Evolutionary conservation across 257 asterid genomes (phyloP).

Genomic region (Eucommia ulmoides): DNA sequence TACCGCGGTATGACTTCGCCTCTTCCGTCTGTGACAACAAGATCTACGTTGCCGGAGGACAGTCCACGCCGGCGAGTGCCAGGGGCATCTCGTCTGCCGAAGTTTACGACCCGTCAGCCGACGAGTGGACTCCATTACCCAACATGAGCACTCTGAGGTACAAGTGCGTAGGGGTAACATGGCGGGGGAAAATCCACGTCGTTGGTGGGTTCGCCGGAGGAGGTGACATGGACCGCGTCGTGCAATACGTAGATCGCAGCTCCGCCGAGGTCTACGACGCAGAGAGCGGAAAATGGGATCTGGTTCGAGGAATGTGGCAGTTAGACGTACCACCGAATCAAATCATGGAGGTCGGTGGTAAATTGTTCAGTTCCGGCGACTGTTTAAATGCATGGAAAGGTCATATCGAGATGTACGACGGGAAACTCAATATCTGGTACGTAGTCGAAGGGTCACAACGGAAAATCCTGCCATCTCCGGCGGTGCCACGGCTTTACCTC

Average conservation of each 20-base stretch:
- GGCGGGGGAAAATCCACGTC: conserved; percentile 40
- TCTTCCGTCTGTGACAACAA: conserved; percentile 25
- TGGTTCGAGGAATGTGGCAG: conserved; percentile 36
- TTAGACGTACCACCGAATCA: conserved; percentile 51
- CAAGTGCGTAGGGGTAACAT: conserved; percentile 37
- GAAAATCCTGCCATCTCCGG: neutral
- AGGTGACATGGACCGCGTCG: conserved; percentile 1
- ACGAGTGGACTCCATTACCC: conserved; percentile 27
- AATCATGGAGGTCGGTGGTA: conserved; percentile 23
- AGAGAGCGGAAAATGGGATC: conserved; percentile 20
- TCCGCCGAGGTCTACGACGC: conserved; percentile 35
- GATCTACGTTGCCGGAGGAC: conserved; percentile 41
- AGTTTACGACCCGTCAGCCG: conserved; percentile 18
- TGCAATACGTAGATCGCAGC: conserved; percentile 22
- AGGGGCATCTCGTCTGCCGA: conserved; percentile 31
- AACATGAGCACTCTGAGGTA: conserved; percentile 27
- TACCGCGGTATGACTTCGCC: conserved; percentile 37
- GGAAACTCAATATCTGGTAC: conserved; percentile 28
- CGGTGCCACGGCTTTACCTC: conserved; percentile 13
- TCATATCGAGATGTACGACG: conserved; percentile 30
- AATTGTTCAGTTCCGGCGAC: conserved; percentile 36
- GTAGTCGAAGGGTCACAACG: conserved; percentile 30
- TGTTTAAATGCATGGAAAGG: conserved; percentile 48
- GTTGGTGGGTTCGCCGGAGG: conserved; percentile 37
- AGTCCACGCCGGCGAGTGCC: conserved; percentile 20